Base-by-base conservation (phyloP, 2,329 filamentous ascomycete genomes). In the Ophiostoma quercus region DNA sequence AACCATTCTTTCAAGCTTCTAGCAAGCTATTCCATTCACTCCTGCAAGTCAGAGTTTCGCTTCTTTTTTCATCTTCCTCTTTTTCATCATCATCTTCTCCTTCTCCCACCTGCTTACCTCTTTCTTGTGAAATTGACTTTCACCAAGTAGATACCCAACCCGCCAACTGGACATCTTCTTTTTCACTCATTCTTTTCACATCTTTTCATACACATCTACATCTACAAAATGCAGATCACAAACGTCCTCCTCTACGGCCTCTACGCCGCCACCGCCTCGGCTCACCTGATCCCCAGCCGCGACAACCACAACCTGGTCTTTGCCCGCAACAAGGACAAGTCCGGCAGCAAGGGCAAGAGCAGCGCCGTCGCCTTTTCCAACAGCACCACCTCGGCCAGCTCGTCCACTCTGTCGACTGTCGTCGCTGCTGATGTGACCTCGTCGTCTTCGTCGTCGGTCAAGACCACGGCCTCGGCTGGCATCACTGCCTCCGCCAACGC, bases 181-280 rank as follows among this genome's bases (percentile, higher is more conserved):
- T 57, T 25, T 57, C 25, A 7, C 51, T 34, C 43, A 22, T 34
- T 22, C 34, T 22, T 9, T 22, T 22, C 12, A 22, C 39, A 41
- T 47, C 67, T 54, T 12, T 12, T 16, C 8, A 32, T 67, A 57
- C 19, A 19, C 25, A 12, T 16, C 12, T 32, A 16, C 14, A 9
- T 29, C 29, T 22, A 2, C 79, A 84, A 79, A 70, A 85, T 85
- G 84, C 84, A 84, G 80, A 77, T 82, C 73, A 72, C 67, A 34
- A 76, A 78, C 72, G 73, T 79, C 70, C 76, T 82, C 68, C 73
- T 77, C 74, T 74, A 84, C 73, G 81, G 80, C 79, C 77, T 83
- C 72, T 76, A 83, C 73, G 82, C 80, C 77, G 79, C 79, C 73
- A 75, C 81, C 67, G 77, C 79, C 68, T 75, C 77, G 67, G 84